These are phyloP conservation scores for Sugiyamaella chiloensis DNA, from an alignment of 805 yeast genomes.

Conservation along the genomic window DNA sequence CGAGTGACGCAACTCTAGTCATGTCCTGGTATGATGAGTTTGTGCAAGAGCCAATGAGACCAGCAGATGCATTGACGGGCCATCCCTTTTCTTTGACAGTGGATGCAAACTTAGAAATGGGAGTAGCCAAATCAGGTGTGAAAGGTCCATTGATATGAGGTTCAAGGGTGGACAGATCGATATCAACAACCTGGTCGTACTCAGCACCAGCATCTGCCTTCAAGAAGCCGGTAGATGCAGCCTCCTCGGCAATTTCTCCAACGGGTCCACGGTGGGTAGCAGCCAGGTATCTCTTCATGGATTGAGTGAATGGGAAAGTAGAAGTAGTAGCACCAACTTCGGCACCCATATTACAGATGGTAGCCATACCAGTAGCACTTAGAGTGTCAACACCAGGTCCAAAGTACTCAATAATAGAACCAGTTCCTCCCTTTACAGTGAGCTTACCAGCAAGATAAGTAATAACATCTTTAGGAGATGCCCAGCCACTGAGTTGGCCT, in stretches of 20 bases:
- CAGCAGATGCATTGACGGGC: conserved; percentile 86
- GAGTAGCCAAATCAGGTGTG: conserved; percentile 96
- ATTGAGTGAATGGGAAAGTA: conserved; percentile 87
- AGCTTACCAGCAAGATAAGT: conserved; percentile 86
- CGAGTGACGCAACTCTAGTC: conserved; percentile 92
- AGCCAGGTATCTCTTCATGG: conserved; percentile 71
- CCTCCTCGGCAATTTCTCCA: conserved; percentile 72
- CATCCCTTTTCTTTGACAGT: conserved; percentile 71
- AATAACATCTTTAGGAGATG: conserved; percentile 96
- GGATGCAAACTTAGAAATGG: conserved; percentile 74
- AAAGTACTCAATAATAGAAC: conserved; percentile 91
- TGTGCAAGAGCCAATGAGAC: conserved; percentile 97
- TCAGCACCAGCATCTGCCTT: conserved; percentile 84
- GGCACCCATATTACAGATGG: conserved; percentile 99
- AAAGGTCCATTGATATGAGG: conserved; percentile 98
- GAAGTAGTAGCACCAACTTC: conserved; percentile 99
- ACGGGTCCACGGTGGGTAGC: conserved; percentile 84
- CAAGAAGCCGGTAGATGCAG: conserved; percentile 55
- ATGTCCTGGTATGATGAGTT: conserved; percentile 98
- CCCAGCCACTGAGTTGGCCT: conserved; percentile 88
- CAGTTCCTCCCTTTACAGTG: conserved; percentile 98
- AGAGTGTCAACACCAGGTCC: conserved; percentile 89
- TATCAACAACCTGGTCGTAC: conserved; percentile 90
- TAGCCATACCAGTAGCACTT: conserved; percentile 98
- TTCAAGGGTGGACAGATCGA: conserved; percentile 80